Evolutionary conservation across 2,329 filamentous ascomycete genomes (phyloP).

Genomic region (Fusarium drepaniforme): DNA sequence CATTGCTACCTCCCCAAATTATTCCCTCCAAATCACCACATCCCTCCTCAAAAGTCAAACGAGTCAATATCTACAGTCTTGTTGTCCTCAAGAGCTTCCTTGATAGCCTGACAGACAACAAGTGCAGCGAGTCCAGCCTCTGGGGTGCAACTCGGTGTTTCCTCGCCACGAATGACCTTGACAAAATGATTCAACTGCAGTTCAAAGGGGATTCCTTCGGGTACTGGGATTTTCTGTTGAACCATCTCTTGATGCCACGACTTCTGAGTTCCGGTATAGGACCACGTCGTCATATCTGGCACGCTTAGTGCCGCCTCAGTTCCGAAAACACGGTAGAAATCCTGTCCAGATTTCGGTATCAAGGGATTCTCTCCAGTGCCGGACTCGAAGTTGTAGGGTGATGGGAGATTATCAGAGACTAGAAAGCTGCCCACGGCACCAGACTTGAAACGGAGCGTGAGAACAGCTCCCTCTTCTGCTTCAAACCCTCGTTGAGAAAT

Average conservation of each 20-base stretch:
- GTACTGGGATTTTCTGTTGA: constrained; percentile 42
- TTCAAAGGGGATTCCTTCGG: constrained; percentile 58
- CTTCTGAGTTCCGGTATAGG: constrained; percentile 54
- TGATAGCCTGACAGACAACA: constrained; percentile 64
- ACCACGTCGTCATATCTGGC: constrained; percentile 64
- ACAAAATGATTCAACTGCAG: constrained; percentile 65
- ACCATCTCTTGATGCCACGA: constrained; percentile 56
- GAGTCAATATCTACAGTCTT: constrained; percentile 39
- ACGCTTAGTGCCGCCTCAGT: constrained; percentile 64
- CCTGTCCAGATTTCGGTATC: constrained; percentile 56
- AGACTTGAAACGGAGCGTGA: constrained; percentile 64
- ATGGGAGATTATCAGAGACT: constrained; percentile 63
- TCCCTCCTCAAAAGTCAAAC: constrained; percentile 13
- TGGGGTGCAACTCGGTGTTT: constrained; percentile 59
- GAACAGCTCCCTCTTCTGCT: constrained; percentile 68
- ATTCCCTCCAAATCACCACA: background rate
- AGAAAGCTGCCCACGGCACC: constrained; percentile 70
- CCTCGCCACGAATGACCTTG: constrained; percentile 57
- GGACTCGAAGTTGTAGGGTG: constrained; percentile 66
- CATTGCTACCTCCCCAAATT: background rate
- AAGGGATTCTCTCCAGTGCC: constrained; percentile 70
- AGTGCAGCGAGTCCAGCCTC: constrained; percentile 64
- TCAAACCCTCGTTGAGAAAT: constrained; percentile 57
- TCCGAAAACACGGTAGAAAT: constrained; percentile 68
- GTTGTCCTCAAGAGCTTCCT: constrained; percentile 54